Evolutionary conservation across 805 yeast species (phyloP), one percentile per base, ranked within the genome.

Genomic region (Diddensiella santjacobensis): DNA sequence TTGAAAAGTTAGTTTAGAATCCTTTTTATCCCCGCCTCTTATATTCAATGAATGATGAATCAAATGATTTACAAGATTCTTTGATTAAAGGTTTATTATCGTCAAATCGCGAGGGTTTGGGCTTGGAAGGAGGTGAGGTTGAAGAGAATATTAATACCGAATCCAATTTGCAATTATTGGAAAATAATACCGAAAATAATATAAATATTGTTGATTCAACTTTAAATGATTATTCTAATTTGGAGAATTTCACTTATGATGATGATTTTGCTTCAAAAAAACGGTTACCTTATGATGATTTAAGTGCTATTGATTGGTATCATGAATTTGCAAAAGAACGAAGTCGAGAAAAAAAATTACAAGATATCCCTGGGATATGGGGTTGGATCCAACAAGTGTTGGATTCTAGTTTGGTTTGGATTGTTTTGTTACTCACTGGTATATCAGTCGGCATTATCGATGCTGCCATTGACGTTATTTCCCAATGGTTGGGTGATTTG

Each of bases 401-500:
- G 13, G 63, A 59, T 29, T 38, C 58, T 2, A 59, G 73, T 2
- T 77, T 74, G 53, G 72, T 75, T 43, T 87, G 96, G 84, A 58
- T 84, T 1, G 81, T 85, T 0, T 67, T 91, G 35, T 77, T 89
- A 0, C 56, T 73, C 1, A 84, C 87, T 52, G 96, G 97, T 0
- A 58, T 84, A 0, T 53, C 72, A 1, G 83, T 87, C 39, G 99
- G 98, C 1, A 56, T 79, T 1, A 78, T 87, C 33, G 96, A 96
- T 0, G 91, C 90, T 0, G 72, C 74, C 18, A 70, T 90, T 44
- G 89, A 87, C 58, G 76, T 90, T 6, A 73, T 84, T 6, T 84
- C 96, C 0, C 88, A 86, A 45, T 90, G 91, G 79, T 68, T 91
- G 19, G 84, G 86, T 2, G 80, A 83, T 55, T 64, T 89, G 47